These are phyloP conservation scores for Cymbidium sinense DNA, from an alignment of 106 monocot genomes.

Conservation along the genomic window DNA sequence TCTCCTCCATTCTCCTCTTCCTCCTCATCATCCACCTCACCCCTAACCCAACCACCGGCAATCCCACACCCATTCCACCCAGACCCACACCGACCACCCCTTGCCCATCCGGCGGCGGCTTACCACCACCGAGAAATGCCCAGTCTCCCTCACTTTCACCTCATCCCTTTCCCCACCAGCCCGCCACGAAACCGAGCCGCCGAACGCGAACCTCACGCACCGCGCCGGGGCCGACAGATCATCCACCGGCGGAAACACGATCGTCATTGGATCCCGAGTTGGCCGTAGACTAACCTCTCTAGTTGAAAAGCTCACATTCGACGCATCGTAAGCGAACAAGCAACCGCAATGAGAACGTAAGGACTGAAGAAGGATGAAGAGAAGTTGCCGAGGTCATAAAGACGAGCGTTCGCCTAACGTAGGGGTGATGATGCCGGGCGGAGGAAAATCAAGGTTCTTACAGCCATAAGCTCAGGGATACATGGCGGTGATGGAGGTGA, in stretches of 20 bases:
- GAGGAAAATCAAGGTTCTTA: slow-evolving; percentile 5
- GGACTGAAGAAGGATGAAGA: slow-evolving; percentile 18
- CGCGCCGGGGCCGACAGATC: neutral
- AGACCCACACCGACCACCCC: slow-evolving; percentile 9
- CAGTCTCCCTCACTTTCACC: slow-evolving; percentile 13
- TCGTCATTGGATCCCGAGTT: slow-evolving; percentile 6
- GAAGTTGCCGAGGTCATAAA: slow-evolving; percentile 20
- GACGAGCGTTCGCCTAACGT: slow-evolving; percentile 9
- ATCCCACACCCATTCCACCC: slow-evolving; percentile 1
- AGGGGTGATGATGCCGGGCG: slow-evolving; percentile 21
- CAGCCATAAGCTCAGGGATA: slow-evolving; percentile 21
- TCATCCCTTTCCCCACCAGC: neutral
- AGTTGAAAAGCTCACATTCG: neutral
- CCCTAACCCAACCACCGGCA: slow-evolving; percentile 8
- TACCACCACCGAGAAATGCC: slow-evolving; percentile 18
- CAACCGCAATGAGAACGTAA: slow-evolving; percentile 14
- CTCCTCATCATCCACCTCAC: slow-evolving; percentile 4
- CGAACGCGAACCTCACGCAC: slow-evolving; percentile 19
- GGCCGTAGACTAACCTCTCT: slow-evolving; percentile 1
- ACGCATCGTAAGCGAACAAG: slow-evolving; percentile 28
- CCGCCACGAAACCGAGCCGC: slow-evolving; percentile 7
- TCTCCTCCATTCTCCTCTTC: slow-evolving; percentile 25
- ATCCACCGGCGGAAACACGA: slow-evolving; percentile 12
- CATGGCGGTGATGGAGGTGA: slow-evolving; percentile 15
- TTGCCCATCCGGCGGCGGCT: too few species aligned